These are phyloP conservation scores for Euclidium syriacum DNA, from an alignment of 345 rosid genomes.

Conservation along the genomic window DNA sequence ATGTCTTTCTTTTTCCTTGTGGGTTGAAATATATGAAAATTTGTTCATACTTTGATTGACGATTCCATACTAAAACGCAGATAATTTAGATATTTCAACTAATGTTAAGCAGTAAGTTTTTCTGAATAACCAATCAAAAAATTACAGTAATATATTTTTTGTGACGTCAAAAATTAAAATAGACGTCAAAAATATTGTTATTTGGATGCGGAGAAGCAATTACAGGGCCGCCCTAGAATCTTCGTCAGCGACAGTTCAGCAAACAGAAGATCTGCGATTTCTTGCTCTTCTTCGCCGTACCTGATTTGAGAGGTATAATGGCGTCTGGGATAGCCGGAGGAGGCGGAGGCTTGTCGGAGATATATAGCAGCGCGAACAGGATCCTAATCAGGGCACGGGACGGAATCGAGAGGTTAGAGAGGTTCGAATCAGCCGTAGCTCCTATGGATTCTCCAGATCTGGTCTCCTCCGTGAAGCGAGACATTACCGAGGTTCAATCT, in stretches of 20 bases:
- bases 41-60: too few relatives aligned
- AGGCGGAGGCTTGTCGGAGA: conserved; percentile 72
- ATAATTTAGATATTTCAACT: too few relatives aligned
- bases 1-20: neutral
- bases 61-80: too few relatives aligned
- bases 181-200: too few relatives aligned
- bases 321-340: conserved; percentile 35
- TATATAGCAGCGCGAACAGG: conserved; percentile 55
- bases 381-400: conserved; percentile 61
- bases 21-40: conserved; percentile 1
- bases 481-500: conserved; percentile 66
- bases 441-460: conserved; percentile 71
- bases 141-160: too few relatives aligned
- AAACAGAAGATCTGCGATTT: neutral
- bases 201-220: too few relatives aligned
- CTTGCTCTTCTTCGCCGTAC: too few relatives aligned
- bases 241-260: neutral
- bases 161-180: too few relatives aligned
- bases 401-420: conserved; percentile 82
- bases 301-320: conserved; percentile 3
- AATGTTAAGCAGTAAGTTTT: too few relatives aligned
- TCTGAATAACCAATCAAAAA: too few relatives aligned
- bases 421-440: conserved; percentile 52
- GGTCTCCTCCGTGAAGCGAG: conserved; percentile 59
- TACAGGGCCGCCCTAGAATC: too few relatives aligned